Percentiles rank a stretch among this genome's conserved stretches.
Conservation (phyloP, 495 filamentous ascomycete genomes). For the Lasiosphaeria ovina region DNA sequence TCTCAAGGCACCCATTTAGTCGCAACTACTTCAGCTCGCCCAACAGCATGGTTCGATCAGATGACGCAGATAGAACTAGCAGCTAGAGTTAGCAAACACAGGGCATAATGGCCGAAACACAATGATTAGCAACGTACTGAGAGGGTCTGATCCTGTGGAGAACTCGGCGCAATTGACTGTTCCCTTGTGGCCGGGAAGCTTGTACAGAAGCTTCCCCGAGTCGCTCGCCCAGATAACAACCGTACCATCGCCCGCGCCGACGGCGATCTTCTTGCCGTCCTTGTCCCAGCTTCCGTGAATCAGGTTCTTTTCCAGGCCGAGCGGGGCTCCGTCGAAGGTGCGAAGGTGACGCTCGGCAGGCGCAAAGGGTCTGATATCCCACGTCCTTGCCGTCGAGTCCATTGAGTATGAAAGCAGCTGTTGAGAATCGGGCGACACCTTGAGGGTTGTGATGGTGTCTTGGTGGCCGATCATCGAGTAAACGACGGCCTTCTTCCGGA, state of each 20-base stretch:
- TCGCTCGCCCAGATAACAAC: constrained; percentile 87
- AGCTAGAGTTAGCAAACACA: constrained; percentile 32
- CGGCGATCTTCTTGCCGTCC: constrained; percentile 81
- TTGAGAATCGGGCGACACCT: constrained; percentile 88
- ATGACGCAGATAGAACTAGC: constrained; percentile 80
- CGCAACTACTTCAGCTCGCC: constrained; percentile 62
- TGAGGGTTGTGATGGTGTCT: constrained; percentile 87
- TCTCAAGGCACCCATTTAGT: not conserved
- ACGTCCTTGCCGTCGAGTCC: constrained; percentile 89
- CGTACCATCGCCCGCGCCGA: constrained; percentile 85
- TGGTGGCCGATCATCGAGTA: constrained; percentile 88
- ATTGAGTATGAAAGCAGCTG: constrained; percentile 88
- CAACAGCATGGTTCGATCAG: constrained; percentile 74
- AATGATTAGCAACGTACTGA: constrained; percentile 63
- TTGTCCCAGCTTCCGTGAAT: constrained; percentile 87
- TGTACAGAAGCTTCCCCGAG: constrained; percentile 84
- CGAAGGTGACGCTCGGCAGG: constrained; percentile 77
- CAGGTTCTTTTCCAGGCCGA: constrained; percentile 88
- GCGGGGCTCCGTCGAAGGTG: constrained; percentile 84
- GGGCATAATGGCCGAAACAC: not conserved
- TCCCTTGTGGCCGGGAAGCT: constrained; percentile 92
- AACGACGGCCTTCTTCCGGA: constrained; percentile 82
- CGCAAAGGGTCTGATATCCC: constrained; percentile 95
- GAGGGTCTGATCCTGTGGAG: constrained; percentile 74
- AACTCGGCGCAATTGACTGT: constrained; percentile 95